Evolutionary conservation across 2,329 filamentous ascomycete genomes (phyloP).

Genomic region (Xylariaceae sp.): DNA sequence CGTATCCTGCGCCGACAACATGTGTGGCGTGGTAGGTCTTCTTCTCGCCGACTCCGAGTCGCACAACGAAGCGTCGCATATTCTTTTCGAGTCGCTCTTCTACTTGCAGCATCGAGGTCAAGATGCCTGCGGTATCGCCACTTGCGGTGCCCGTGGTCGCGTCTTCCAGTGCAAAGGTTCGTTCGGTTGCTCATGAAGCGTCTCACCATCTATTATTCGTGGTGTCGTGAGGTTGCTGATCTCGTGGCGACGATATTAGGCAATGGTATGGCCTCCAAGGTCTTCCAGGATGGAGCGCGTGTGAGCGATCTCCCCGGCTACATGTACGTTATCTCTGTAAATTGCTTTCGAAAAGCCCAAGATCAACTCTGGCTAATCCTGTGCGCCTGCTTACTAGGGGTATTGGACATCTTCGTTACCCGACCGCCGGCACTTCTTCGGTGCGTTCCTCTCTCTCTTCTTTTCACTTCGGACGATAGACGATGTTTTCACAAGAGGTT

Average conservation of each 20-base stretch:
- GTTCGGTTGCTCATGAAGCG: background rate
- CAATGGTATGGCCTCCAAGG: slow-evolving; percentile 69
- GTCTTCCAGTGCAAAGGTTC: slow-evolving; percentile 64
- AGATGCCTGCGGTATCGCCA: slow-evolving; percentile 60
- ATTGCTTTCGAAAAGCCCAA: background rate
- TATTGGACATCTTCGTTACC: slow-evolving; percentile 66
- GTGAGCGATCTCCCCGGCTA: slow-evolving; percentile 66
- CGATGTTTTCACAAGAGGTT: background rate
- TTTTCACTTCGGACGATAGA: background rate
- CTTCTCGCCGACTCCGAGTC: slow-evolving; percentile 20
- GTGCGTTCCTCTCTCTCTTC: slow-evolving; percentile 1
- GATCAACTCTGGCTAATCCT: background rate
- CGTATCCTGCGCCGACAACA: background rate
- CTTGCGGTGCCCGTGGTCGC: slow-evolving; percentile 63
- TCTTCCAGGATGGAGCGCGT: slow-evolving; percentile 66
- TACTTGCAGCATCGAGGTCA: slow-evolving; percentile 36
- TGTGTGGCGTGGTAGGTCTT: slow-evolving; percentile 21
- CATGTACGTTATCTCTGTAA: slow-evolving; percentile 42
- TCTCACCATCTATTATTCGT: too few relatives aligned
- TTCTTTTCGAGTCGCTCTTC: slow-evolving; percentile 21
- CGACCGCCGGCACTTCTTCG: slow-evolving; percentile 69
- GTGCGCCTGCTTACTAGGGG: slow-evolving; percentile 2
- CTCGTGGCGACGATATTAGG: slow-evolving; percentile 36
- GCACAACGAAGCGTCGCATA: slow-evolving; percentile 16
- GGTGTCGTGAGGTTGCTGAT: background rate